Conservation (phyloP, 2,329 filamentous ascomycete species). For the Trichophaea hybrida region DNA sequence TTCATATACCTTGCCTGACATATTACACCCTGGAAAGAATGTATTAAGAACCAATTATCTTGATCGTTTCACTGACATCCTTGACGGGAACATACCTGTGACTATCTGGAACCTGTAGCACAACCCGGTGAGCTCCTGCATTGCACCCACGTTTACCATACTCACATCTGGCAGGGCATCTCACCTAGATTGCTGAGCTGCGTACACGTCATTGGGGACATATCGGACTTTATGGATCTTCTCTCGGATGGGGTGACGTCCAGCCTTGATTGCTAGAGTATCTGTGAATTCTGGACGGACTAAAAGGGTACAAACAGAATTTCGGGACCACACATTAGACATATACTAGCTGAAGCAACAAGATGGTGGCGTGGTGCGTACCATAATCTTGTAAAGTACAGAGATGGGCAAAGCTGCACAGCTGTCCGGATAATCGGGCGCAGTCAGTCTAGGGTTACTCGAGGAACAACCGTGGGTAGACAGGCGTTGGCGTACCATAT, state of each 20-base stretch:
- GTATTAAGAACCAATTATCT: background rate
- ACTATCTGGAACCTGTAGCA: conserved; percentile 61
- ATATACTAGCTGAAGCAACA: conserved; percentile 8
- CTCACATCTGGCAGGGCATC: background rate
- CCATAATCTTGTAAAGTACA: conserved; percentile 51
- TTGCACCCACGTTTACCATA: conserved; percentile 3
- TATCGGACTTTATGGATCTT: conserved; percentile 54
- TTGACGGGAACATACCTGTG: conserved; percentile 36
- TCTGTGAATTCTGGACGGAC: conserved; percentile 54
- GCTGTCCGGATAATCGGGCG: conserved; percentile 10
- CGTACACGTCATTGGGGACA: conserved; percentile 82
- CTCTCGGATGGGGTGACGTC: conserved; percentile 66
- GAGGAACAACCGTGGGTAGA: conserved; percentile 28
- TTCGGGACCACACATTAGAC: conserved; percentile 9
- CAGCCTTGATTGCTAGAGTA: conserved; percentile 56
- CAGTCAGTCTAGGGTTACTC: conserved; percentile 19
- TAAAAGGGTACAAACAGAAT: conserved; percentile 8
- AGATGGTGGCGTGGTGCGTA: background rate
- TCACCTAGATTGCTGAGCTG: conserved; percentile 54
- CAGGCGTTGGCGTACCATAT: conserved; percentile 47
- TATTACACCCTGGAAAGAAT: conserved; percentile 57
- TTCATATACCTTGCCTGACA: conserved; percentile 67
- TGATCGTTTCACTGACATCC: too few species aligned
- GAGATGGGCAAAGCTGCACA: conserved; percentile 56
- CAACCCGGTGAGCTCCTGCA: conserved; percentile 6